phyloP scores from a whole-genome alignment of 192 early-diverging fungal species.

The Neocallimastix lanati region DNA sequence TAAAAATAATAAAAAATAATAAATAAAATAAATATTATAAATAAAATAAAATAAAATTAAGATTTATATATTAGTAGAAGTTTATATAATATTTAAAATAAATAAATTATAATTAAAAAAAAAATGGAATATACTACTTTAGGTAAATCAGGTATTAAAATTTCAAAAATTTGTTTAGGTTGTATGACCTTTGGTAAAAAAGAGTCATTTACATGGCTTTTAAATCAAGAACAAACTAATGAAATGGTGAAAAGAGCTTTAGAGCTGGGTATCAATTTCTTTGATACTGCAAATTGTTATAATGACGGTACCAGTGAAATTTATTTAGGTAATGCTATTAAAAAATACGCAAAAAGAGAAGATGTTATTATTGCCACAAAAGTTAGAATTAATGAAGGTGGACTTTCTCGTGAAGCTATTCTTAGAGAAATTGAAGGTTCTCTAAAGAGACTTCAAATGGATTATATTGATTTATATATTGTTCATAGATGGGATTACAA shows the following conservation, averaged over 20 bases:
- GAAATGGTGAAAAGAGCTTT: background rate
- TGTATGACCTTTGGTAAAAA: background rate
- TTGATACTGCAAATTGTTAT: background rate
- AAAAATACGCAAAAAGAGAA: background rate
- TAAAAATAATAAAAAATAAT: too few relatives aligned
- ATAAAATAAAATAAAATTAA: too few relatives aligned
- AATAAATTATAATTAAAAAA: background rate
- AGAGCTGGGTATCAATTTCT: background rate
- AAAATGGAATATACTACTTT: background rate
- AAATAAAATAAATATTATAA: too few relatives aligned
- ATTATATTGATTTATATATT: background rate
- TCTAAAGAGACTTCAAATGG: background rate
- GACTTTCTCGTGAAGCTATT: background rate
- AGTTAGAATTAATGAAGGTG: background rate
- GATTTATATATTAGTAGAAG: too few relatives aligned
- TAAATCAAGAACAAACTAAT: background rate
- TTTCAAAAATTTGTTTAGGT: background rate
- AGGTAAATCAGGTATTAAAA: background rate
- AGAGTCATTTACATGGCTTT: background rate
- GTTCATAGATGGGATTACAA: conserved; percentile 1
- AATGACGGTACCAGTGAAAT: background rate
- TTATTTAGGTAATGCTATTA: too few relatives aligned
- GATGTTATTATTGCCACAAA: conserved; percentile 3
- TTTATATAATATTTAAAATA: too few relatives aligned
- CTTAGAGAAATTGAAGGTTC: background rate